Evolutionary conservation across 768 basidiomycete genomes (phyloP), one percentile per base, ranked within the genome.

Genomic region (Agrocybe chaxingu): DNA sequence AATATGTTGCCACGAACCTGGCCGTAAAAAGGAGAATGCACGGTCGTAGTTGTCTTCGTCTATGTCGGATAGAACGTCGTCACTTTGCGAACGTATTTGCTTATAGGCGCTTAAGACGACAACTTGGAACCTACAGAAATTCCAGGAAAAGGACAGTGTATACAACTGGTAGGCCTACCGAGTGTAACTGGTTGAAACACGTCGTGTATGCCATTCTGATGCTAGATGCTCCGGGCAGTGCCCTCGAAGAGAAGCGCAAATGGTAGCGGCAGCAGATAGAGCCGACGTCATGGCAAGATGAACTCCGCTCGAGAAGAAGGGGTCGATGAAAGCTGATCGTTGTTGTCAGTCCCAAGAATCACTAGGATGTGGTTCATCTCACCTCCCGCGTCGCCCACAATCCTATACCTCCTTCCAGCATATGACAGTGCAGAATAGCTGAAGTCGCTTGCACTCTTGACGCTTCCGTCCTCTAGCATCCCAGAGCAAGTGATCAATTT

Each of bases 71-170:
- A 87, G 70, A 29, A 85, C 73, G 53, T 78, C 74, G 8, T 66
- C 68, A 34, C 70, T 70, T 58, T 86, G 83, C 3, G 82, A 74
- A 13, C 80, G 78, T 47, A 87, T 85, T 57, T 86, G 85, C 64
- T 84, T 86, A 64, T 85, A 86, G 55, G 84, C 83, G 55, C 83
- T 85, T n/a, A 86, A 67, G 19, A 84, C 84, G 16, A 86, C 84
- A 9, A 87, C 74, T 57, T 85, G 78, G 57, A 86, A 85, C 57
- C 82, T 85, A 48, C 2, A 38, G 36, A 34, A 13, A 35, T 9
- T 47, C 47, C 42, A n/a, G 38, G 10, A n/a, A 40, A 49, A 45
- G 30, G 13, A n/a, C 33, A 6, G 32, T 19, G 30, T 31, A 33
- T 41, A 11, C 33, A 29, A 13, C 16, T 32, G 38, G 29, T 52